Conservation (phyloP, 2,329 filamentous ascomycete species). For the Madurella fahalii region DNA sequence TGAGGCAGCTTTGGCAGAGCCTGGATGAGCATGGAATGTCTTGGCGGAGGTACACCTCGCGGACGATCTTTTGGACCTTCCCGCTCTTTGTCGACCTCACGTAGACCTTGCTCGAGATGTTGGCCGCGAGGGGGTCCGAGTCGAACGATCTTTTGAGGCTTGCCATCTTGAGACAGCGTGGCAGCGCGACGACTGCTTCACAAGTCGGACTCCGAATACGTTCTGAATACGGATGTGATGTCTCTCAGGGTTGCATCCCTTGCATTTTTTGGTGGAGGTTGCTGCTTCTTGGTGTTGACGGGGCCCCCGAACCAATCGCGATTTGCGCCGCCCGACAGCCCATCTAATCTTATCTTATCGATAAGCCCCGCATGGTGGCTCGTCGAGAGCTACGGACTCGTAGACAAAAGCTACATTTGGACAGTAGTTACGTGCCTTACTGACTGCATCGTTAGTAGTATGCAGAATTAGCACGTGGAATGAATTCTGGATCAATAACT, state of each 20-base stretch:
- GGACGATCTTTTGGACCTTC: conserved; percentile 98
- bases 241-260: background rate
- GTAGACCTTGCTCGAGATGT: conserved; percentile 92
- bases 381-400: background rate
- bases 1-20: conserved; percentile 73
- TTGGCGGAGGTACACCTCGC: conserved; percentile 90
- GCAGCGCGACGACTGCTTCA: background rate
- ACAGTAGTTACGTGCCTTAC: background rate
- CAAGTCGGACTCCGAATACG: too few relatives aligned
- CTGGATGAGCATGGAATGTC: conserved; percentile 97
- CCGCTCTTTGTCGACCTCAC: conserved; percentile 91
- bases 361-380: background rate
- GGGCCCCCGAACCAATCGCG: background rate
- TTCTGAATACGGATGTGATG: background rate
- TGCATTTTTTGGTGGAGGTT: background rate
- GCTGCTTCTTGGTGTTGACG: background rate
- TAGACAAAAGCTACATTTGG: background rate
- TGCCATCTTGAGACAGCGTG: conserved; percentile 46
- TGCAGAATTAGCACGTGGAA: too few relatives aligned
- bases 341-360: conserved; percentile 7
- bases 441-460: background rate
- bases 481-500: too few relatives aligned
- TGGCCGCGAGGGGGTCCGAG: conserved; percentile 56
- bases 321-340: background rate
- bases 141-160: conserved; percentile 59